phyloP scores from a whole-genome alignment of 2,329 filamentous ascomycete genomes.

The Blastomyces parvus region DNA sequence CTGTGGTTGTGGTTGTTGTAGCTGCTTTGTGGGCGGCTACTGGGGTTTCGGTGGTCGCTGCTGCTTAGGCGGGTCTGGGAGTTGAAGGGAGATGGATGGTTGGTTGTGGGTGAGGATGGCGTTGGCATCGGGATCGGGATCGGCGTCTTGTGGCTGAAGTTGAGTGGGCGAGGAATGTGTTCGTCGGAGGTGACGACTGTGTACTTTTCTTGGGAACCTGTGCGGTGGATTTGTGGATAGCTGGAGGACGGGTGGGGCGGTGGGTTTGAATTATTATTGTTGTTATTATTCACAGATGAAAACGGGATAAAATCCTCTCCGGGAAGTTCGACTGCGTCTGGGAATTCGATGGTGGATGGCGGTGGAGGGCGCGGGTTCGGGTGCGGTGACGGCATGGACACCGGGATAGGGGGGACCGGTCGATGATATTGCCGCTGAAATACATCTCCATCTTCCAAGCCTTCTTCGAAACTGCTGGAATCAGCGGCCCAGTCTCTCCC shows the following conservation, averaged over 20 bases:
- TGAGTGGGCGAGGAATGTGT: constrained; percentile 37
- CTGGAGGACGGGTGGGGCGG: constrained; percentile 11
- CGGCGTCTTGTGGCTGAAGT: constrained; percentile 18
- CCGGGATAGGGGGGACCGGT: constrained; percentile 25
- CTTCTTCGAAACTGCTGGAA: constrained; percentile 15
- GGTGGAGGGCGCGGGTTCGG: not conserved
- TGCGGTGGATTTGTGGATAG: constrained; percentile 29
- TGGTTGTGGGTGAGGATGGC: constrained; percentile 20
- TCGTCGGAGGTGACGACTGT: constrained; percentile 54
- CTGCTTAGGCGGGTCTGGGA: constrained; percentile 26
- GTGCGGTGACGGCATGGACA: not conserved
- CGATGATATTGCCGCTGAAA: constrained; percentile 22
- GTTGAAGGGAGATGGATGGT: constrained; percentile 16
- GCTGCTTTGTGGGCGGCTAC: constrained; percentile 23
- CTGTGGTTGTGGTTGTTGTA: constrained; percentile 12
- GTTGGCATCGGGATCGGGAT: constrained; percentile 17
- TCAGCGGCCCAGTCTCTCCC: constrained; percentile 26
- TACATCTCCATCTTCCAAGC: not conserved
- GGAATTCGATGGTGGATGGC: constrained; percentile 14
- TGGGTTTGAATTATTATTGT: not conserved
- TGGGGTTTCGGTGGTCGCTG: constrained; percentile 25
- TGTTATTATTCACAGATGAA: constrained; percentile 17
- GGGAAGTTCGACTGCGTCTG: constrained; percentile 51
- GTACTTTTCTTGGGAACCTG: constrained; percentile 60
- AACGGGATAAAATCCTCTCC: constrained; percentile 32